Percentiles rank a stretch among this genome's conserved stretches.
Conservation (phyloP, 257 asterid species). For the Solanum pimpinellifolium region DNA sequence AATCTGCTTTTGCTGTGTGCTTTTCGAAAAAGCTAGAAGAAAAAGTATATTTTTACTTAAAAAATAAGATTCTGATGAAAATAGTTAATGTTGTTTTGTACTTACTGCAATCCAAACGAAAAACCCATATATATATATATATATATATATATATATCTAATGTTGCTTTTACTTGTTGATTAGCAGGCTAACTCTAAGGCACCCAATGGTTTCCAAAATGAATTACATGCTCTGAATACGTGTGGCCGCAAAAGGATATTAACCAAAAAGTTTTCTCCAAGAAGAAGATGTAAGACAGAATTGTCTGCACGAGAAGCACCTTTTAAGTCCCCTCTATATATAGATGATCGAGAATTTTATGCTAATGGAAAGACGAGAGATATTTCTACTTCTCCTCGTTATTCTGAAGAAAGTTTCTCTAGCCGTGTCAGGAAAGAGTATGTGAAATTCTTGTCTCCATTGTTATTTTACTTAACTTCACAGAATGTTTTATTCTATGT, state of each 20-base stretch:
- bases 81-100: neutral
- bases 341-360: slow-evolving; percentile 13
- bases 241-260: slow-evolving; percentile 15
- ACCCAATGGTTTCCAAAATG: slow-evolving; percentile 23
- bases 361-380: slow-evolving; percentile 17
- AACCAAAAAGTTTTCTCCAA: slow-evolving; percentile 6
- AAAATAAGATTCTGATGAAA: neutral
- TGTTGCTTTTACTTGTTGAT: slow-evolving; percentile 9
- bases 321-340: slow-evolving; percentile 31
- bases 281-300: slow-evolving; percentile 13
- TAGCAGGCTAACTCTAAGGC: slow-evolving; percentile 23
- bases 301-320: slow-evolving; percentile 32
- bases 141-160: neutral
- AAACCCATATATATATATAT: neutral
- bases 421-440: slow-evolving; percentile 24
- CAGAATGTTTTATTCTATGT: neutral
- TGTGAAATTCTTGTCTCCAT: slow-evolving; percentile 6
- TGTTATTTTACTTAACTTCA: slow-evolving; percentile 1
- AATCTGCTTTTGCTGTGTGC: slow-evolving; percentile 20
- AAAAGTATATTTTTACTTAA: slow-evolving; percentile 3
- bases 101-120: neutral
- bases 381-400: slow-evolving; percentile 15
- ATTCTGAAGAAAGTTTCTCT: slow-evolving; percentile 16
- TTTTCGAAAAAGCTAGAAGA: slow-evolving; percentile 30
- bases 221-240: slow-evolving; percentile 24